Base-by-base conservation (phyloP, 2,329 filamentous ascomycete species). In the Colletotrichum tamarilloi region DNA sequence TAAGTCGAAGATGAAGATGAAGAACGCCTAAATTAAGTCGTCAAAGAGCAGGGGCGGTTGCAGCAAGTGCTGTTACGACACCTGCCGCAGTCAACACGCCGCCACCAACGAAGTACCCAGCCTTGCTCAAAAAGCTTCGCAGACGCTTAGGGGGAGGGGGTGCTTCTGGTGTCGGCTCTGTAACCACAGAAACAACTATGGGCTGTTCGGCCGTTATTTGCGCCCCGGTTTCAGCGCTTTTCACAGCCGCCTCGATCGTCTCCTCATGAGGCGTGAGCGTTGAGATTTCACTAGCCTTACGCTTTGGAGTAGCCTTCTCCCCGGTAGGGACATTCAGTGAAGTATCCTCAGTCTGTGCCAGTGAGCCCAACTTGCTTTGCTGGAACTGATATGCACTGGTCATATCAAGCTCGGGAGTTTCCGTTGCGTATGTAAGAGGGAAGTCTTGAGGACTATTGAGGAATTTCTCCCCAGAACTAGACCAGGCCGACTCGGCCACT, bases 261-360 rank as follows among this genome's bases (percentile, higher is more conserved):
- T 76, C 67, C 53, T 81, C 75, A 19, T 75, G 74, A 1, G 66
- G 57, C 5, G 69, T 77, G 2, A 74, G 35, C 2, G 72, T 62
- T 0, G 79, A 80, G 5, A 83, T 82, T 2, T 79, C 78, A 2
- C 77, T 78, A 0, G 79, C 78, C 74, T 82, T 83, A 19, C 81
- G 78, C 76, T 83, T 83, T n/a, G 65, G 55, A 22, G 73, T n/a
- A 16, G 12, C 12, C 22, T 67, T 28, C 19, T 52, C 3, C 53
- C 55, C 46, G 26, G 30, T 16, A 6, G 24, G 30, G 19, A 30
- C 12, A 12, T 58, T 26, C 16, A 53, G 57, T 52, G 35, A 14
- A 3, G 57, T 22, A 16, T 46, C 19, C 8, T n/a, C 4, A 59
- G 35, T 24, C 32, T 14, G 59, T n/a, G 35, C 16, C 7, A 24